These are phyloP conservation scores for Aleurites moluccanus DNA, from an alignment of 441 rosid species.

Conservation along the genomic window DNA sequence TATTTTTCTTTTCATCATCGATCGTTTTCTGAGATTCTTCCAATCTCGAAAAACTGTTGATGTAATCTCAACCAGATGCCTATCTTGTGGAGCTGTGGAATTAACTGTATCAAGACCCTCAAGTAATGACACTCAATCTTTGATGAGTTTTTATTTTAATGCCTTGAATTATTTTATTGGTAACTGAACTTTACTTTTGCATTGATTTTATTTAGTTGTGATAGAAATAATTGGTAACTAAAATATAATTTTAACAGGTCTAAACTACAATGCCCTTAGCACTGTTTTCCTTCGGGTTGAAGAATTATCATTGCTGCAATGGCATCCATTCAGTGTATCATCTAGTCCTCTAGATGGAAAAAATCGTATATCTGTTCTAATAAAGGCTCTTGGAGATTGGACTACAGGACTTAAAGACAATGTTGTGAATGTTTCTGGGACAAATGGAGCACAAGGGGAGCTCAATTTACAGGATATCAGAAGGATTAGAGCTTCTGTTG, in stretches of 20 bases:
- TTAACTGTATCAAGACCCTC: constrained; percentile 43
- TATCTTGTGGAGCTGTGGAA: constrained; percentile 47
- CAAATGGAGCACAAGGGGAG: constrained; percentile 21
- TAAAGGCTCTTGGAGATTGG: constrained; percentile 53
- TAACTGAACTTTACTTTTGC: background rate
- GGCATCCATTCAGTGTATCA: constrained; percentile 62
- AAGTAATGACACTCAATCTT: constrained; percentile 23
- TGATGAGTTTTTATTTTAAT: background rate
- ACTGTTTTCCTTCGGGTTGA: constrained; percentile 67
- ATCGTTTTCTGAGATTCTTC: constrained; percentile 51
- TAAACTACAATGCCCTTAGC: constrained; percentile 70
- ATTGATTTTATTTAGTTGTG: no score
- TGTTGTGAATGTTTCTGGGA: constrained; percentile 28
- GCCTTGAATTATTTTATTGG: background rate
- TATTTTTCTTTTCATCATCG: constrained; percentile 54
- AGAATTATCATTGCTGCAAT: constrained; percentile 54
- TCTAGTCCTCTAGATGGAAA: constrained; percentile 46
- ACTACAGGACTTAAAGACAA: constrained; percentile 36
- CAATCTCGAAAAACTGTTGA: constrained; percentile 42
- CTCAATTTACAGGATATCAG: constrained; percentile 14
- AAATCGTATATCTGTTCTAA: constrained; percentile 39
- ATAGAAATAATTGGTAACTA: no score
- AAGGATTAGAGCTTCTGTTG: constrained; percentile 53
- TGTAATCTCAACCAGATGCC: constrained; percentile 42
- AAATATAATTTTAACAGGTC: constrained; percentile 31